phyloP scores from a whole-genome alignment of 345 rosid genomes.

The Bruguiera parviflora region DNA sequence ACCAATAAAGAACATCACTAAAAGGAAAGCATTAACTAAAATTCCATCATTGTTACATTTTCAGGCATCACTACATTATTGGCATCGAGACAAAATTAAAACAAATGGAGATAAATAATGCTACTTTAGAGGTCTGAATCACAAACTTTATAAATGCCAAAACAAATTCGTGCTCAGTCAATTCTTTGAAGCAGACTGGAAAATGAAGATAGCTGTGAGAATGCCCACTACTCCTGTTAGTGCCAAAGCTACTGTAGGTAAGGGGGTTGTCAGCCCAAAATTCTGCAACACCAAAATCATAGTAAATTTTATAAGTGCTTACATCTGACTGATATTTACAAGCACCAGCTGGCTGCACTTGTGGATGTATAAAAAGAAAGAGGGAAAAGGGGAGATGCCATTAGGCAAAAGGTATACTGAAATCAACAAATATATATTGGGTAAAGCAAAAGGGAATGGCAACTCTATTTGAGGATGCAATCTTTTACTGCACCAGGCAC shows the following conservation, averaged over 20 bases:
- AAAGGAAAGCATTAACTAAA: too few species aligned
- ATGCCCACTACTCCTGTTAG: conserved; percentile 75
- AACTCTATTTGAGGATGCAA: too few species aligned
- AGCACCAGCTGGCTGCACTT: too few species aligned
- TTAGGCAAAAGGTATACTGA: too few species aligned
- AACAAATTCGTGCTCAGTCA: conserved; percentile 25
- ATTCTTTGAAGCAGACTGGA: conserved; percentile 76
- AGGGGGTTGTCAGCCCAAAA: conserved; percentile 70
- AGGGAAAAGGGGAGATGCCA: too few species aligned
- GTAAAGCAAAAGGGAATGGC: too few species aligned
- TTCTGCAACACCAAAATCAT: conserved; percentile 49
- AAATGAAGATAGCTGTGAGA: conserved; percentile 77
- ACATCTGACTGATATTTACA: too few species aligned
- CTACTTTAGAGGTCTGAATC: neutral
- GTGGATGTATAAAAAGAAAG: too few species aligned
- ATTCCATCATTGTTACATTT: neutral
- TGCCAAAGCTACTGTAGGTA: conserved; percentile 84
- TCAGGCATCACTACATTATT: neutral
- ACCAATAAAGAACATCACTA: too few species aligned
- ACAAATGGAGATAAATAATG: conserved; percentile 14
- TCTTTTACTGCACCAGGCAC: too few species aligned
- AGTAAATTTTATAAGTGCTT: conserved; percentile 4
- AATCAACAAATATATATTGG: too few species aligned
- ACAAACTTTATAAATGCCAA: conserved; percentile 22
- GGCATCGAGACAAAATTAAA: conserved; percentile 6